These are phyloP conservation scores for Cercospora sp. DNA, from an alignment of 2,329 filamentous ascomycete species.

Conservation along the genomic window DNA sequence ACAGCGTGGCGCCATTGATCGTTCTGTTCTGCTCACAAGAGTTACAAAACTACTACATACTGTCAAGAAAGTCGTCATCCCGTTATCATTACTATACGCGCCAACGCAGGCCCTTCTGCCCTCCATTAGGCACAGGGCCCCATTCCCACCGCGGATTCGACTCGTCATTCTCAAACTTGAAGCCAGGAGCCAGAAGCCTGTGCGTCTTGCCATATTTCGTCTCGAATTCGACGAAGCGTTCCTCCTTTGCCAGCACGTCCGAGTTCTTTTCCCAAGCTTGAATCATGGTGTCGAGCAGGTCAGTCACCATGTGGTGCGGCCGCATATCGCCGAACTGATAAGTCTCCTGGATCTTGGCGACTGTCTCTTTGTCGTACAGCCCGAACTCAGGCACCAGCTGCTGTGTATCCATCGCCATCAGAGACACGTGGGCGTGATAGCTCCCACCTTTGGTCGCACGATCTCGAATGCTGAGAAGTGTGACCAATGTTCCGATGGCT, in stretches of 20 bases:
- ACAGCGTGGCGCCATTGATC: neutral
- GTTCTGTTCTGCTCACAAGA: neutral
- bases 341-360: constrained; percentile 33
- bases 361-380: constrained; percentile 35
- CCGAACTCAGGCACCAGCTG: constrained; percentile 40
- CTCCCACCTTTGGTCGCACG: constrained; percentile 39
- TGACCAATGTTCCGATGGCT: constrained; percentile 28
- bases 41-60: neutral
- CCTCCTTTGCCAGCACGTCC: constrained; percentile 27
- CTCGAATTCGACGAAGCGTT: constrained; percentile 27
- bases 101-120: constrained; percentile 17
- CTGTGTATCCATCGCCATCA: constrained; percentile 39
- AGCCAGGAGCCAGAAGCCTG: constrained; percentile 34
- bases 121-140: constrained; percentile 27
- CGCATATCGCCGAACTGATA: constrained; percentile 36
- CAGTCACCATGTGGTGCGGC: constrained; percentile 37
- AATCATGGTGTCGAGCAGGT: constrained; percentile 35
- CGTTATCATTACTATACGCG: constrained; percentile 1
- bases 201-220: constrained; percentile 33
- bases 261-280: constrained; percentile 35
- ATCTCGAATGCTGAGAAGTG: constrained; percentile 35
- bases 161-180: constrained; percentile 26
- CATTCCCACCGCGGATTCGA: constrained; percentile 18
- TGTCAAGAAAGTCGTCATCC: neutral
- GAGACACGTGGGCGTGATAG: constrained; percentile 40